phyloP scores from a whole-genome alignment of 495 filamentous ascomycete genomes.

The Chaetomium fimeti region DNA sequence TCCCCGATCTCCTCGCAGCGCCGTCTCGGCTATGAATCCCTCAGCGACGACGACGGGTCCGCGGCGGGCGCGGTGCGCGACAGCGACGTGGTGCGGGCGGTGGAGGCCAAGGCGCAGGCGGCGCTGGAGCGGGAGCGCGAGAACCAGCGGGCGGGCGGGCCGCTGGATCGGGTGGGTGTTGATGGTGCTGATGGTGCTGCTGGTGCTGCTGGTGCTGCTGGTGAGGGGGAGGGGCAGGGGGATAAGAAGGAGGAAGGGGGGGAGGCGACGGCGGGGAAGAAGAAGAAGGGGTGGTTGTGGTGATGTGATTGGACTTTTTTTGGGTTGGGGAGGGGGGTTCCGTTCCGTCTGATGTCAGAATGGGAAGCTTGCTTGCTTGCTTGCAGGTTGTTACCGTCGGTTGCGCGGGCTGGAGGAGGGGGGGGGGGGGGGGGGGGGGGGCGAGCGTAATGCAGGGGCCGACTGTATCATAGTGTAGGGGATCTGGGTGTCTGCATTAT shows the following conservation, averaged over 20 bases:
- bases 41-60: conserved; percentile 41
- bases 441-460: not conserved
- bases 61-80: conserved; percentile 33
- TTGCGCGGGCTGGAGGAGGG: too few relatives aligned
- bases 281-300: conserved; percentile 16
- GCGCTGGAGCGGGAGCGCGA: conserved; percentile 53
- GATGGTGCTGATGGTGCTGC: not conserved
- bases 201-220: too few relatives aligned
- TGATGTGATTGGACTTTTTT: conserved; percentile 2
- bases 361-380: not conserved
- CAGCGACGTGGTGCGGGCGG: conserved; percentile 41
- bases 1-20: conserved; percentile 29
- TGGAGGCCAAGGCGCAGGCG: conserved; percentile 43
- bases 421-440: not conserved
- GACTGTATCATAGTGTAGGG: conserved; percentile 34
- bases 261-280: not conserved
- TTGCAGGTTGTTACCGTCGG: not conserved
- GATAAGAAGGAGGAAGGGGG: conserved; percentile 15
- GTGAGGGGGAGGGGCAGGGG: not conserved
- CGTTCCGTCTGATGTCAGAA: not conserved
- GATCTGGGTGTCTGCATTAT: conserved; percentile 23
- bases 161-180: conserved; percentile 47
- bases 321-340: not conserved
- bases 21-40: conserved; percentile 39
- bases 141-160: conserved; percentile 49